Evolutionary conservation across 1,139 yeast genomes (phyloP).

Genomic region (Candida sojae): DNA sequence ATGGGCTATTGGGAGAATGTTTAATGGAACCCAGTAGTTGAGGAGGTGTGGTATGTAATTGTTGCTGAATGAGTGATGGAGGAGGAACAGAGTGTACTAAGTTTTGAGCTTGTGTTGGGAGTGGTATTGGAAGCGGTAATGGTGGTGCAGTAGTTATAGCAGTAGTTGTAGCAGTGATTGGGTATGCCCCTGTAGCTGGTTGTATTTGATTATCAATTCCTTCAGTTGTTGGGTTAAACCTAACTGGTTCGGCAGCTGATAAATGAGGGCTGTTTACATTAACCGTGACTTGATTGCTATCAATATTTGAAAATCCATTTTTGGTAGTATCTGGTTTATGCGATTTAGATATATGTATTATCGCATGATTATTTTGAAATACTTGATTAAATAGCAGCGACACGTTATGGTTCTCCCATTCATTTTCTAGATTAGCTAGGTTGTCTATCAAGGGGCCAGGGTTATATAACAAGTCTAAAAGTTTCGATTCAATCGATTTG

Average conservation of each 20-base stretch:
- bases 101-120: neutral
- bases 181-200: neutral
- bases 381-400: slow-evolving; percentile 14
- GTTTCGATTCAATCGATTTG: slow-evolving; percentile 8
- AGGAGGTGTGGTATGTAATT: slow-evolving; percentile 9
- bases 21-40: neutral
- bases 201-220: neutral
- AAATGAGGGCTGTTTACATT: neutral
- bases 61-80: slow-evolving; percentile 1
- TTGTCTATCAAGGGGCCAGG: slow-evolving; percentile 6
- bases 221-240: neutral
- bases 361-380: slow-evolving; percentile 12
- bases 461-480: slow-evolving; percentile 9
- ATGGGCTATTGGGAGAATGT: neutral
- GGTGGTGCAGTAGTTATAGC: neutral
- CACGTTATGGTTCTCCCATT: slow-evolving; percentile 15
- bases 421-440: slow-evolving; percentile 10
- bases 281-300: neutral
- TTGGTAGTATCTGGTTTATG: neutral
- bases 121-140: neutral
- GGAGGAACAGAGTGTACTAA: neutral
- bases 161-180: neutral
- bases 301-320: neutral
- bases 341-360: slow-evolving; percentile 14
- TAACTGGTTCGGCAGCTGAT: neutral